Base-by-base conservation (phyloP, 2,329 filamentous ascomycete genomes). In the Calonectria fujianensis region DNA sequence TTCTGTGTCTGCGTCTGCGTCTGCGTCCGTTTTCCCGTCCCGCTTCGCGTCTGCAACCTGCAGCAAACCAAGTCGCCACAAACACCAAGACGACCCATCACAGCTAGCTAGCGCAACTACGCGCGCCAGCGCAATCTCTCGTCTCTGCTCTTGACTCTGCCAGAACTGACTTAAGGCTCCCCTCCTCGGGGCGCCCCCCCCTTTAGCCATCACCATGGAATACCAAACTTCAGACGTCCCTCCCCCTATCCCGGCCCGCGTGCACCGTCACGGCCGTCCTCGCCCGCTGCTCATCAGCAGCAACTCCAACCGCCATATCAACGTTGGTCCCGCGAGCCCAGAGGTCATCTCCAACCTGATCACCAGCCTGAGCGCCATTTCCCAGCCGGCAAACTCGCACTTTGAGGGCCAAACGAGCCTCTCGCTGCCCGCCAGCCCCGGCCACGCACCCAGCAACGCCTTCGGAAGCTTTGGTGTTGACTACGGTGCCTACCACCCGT, bases 281-380 rank as follows among this genome's bases (percentile, higher is more conserved):
- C 75, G 72, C 16, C 72, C 79, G 35, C 70, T 78, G 6, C 80
- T 77, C 41, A 76, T 68, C 65, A 72, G 67, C 50, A 69, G 64
- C 69, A 74, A 57, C 59, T 74, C 65, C 73, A 18, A 54, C 61
- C 75, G 73, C 70, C 79, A 78, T 54, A 74, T 74, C 54, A 80
- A 75, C 72, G 75, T 86, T 57, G 82, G 86, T 32, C 87, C 89
- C 51, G 88, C 91, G 18, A 91, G 91, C 64, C 93, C 94, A 73
- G 93, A 94, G 82, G 90, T 96, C 82, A 95, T 93, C 73, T 92
- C 91, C 32, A 91, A 89, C 70, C 87, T 92, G 69, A 96, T 94
- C 85, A 95, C 93, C 77, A 95, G 90, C 69, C 88, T 94, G 48
- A 91, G 91, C 79, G 91, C 92, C 81, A 94, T 91, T 79, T 94